These are phyloP conservation scores for Prunella vulgaris DNA, from an alignment of 257 asterid genomes.

Conservation along the genomic window DNA sequence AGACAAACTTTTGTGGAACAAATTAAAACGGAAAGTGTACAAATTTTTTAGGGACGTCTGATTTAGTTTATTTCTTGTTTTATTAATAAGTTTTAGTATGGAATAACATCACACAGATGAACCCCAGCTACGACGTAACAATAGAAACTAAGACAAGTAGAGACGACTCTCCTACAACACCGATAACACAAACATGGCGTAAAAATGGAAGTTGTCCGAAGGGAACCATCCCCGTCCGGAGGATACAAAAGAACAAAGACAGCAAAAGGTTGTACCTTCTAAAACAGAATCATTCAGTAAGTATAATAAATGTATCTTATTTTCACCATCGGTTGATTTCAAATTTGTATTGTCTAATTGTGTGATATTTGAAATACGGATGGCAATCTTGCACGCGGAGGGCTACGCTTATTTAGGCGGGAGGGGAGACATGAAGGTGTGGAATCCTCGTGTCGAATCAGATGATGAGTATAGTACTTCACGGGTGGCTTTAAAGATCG, in stretches of 20 bases:
- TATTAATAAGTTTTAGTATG: neutral
- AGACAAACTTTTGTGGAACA: too few relatives aligned
- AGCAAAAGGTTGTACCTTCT: slow-evolving; percentile 23
- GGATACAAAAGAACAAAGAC: slow-evolving; percentile 16
- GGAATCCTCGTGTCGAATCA: slow-evolving; percentile 47
- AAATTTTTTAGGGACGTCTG: too few relatives aligned
- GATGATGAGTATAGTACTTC: slow-evolving; percentile 67
- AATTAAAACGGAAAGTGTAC: too few relatives aligned
- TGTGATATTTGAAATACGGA: slow-evolving; percentile 17
- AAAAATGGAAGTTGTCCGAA: slow-evolving; percentile 63
- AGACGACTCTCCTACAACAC: neutral
- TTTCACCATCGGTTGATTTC: neutral
- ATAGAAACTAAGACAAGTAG: neutral
- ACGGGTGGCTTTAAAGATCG: slow-evolving; percentile 42
- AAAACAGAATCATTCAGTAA: slow-evolving; percentile 52
- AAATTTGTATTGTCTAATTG: neutral
- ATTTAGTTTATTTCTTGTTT: neutral
- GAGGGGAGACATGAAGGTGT: slow-evolving; percentile 54
- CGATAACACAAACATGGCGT: slow-evolving; percentile 51
- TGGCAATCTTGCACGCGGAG: slow-evolving; percentile 43
- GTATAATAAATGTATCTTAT: neutral
- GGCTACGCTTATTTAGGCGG: slow-evolving; percentile 60
- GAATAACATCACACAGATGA: slow-evolving; percentile 31
- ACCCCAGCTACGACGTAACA: slow-evolving; percentile 32
- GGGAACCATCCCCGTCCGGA: slow-evolving; percentile 62